Evolutionary conservation across 352 stramenopile genomes (phyloP).

Genomic region (Phytophthora pseudosyringae): DNA sequence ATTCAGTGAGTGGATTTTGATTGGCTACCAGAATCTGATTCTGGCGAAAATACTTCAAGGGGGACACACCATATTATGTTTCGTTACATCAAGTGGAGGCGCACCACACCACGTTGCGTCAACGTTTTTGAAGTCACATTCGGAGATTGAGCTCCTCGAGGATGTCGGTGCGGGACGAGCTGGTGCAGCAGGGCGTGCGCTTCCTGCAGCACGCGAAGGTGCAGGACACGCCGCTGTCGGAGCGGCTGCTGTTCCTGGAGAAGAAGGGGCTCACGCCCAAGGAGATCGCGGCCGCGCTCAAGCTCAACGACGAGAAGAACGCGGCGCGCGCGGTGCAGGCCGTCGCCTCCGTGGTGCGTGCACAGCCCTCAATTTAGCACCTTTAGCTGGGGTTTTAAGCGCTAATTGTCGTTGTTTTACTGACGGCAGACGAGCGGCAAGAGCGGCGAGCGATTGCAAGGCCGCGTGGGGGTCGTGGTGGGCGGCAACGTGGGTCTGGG

Average conservation of each 20-base stretch:
- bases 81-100: background rate
- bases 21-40: slow-evolving; percentile 17
- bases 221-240: slow-evolving; percentile 76
- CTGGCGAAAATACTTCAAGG: background rate
- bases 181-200: slow-evolving; percentile 75
- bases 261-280: slow-evolving; percentile 78
- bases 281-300: slow-evolving; percentile 71
- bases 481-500: slow-evolving; percentile 67
- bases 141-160: slow-evolving; percentile 5
- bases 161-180: slow-evolving; percentile 60
- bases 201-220: slow-evolving; percentile 83
- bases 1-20: background rate
- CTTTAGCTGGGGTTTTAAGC: background rate
- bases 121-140: slow-evolving; percentile 27
- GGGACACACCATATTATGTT: background rate
- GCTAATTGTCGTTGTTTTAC: slow-evolving; percentile 16
- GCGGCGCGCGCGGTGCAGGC: slow-evolving; percentile 53
- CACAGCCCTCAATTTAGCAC: background rate
- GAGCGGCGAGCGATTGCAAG: slow-evolving; percentile 59
- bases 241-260: slow-evolving; percentile 74
- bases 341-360: slow-evolving; percentile 62
- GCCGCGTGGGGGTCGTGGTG: slow-evolving; percentile 64
- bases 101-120: background rate
- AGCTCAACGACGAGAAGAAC: slow-evolving; percentile 73
- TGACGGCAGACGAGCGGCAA: slow-evolving; percentile 54